These are phyloP conservation scores for Suhomyces kunorum DNA, from an alignment of 1,139 yeast species.

Conservation along the genomic window DNA sequence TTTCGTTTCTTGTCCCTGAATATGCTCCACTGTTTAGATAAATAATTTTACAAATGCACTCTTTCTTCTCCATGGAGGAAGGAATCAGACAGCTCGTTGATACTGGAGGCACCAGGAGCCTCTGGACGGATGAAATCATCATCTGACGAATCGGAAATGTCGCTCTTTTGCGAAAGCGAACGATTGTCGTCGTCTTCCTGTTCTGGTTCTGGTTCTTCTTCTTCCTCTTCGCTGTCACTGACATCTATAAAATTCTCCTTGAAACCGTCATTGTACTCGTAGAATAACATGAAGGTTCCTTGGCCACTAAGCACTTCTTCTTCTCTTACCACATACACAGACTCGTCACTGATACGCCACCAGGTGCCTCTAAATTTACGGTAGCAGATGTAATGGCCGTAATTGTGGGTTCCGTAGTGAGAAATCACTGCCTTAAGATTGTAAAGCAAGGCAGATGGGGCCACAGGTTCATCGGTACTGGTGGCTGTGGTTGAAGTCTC, in stretches of 20 bases:
- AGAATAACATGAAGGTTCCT: constrained; percentile 91
- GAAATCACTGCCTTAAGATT: constrained; percentile 80
- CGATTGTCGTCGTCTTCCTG: constrained; percentile 15
- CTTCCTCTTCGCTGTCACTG: constrained; percentile 39
- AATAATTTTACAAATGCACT: constrained; percentile 15
- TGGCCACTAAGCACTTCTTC: constrained; percentile 77
- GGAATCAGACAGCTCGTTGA: constrained; percentile 10
- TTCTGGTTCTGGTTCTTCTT: constrained; percentile 10
- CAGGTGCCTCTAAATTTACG: constrained; percentile 79
- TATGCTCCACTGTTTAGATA: too few species aligned
- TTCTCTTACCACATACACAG: constrained; percentile 76
- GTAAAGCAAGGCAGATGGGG: constrained; percentile 51
- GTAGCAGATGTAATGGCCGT: constrained; percentile 91
- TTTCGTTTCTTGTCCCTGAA: neutral
- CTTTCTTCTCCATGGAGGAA: constrained; percentile 18
- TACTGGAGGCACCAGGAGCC: constrained; percentile 4
- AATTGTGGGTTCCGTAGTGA: constrained; percentile 92
- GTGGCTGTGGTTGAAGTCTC: constrained; percentile 10
- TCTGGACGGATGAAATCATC: constrained; percentile 7
- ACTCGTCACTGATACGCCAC: constrained; percentile 95
- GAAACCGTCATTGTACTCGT: constrained; percentile 56
- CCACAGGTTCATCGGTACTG: neutral
- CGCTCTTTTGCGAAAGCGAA: constrained; percentile 12
- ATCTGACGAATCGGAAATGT: constrained; percentile 9
- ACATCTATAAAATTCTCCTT: constrained; percentile 32